Base-by-base conservation (phyloP, 371 early-diverging fungal species). In the Agmasoma carcini region DNA sequence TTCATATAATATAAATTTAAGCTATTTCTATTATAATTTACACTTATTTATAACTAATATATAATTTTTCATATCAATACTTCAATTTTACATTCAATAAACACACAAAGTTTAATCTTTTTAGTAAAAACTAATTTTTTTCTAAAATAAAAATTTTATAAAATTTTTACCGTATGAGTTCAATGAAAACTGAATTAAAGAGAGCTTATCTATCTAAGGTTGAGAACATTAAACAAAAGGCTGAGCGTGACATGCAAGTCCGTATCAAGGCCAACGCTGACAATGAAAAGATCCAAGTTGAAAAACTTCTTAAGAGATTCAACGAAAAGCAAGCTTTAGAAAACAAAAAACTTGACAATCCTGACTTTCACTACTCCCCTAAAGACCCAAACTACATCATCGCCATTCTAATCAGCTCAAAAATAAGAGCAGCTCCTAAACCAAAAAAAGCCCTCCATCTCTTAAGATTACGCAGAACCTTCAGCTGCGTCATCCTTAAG, bases 341-440 rank as follows among this genome's bases (percentile, higher is more conserved):
- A 37, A 56, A 67, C 45, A 41, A 55, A 50, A 65, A 69, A 34
- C 48, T 48, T 31, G 50, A 58, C 30, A 38, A 31, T 7, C 57
- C 57, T 29, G 63, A 68, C 48, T 26, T 27, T 20, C 36, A 72
- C 5, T 76, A 73, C 59, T 66, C 65, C 11, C 70, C 71, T 2
- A 63, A 58, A 22, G 76, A 76, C 23, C 49, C 74, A 11, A 54
- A 69, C 12, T 71, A 66, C 46, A 55, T 70, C 46, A 57, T 72
- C n/a, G 74, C 61, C 5, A 59, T 76, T 15, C 70, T 85, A 77
- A 85, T 86, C 75, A 85, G 85, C 78, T 87, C 85, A 80, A 85
- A 90, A 82, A 89, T 87, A 84, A 88, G 90, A 81, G 83, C 92
- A 66, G 81, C 95, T 48, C 96, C 97, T 77, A 94, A 90, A 85